Conservation (phyloP, 495 filamentous ascomycete genomes). For the Podospora pseudoanserina region DNA sequence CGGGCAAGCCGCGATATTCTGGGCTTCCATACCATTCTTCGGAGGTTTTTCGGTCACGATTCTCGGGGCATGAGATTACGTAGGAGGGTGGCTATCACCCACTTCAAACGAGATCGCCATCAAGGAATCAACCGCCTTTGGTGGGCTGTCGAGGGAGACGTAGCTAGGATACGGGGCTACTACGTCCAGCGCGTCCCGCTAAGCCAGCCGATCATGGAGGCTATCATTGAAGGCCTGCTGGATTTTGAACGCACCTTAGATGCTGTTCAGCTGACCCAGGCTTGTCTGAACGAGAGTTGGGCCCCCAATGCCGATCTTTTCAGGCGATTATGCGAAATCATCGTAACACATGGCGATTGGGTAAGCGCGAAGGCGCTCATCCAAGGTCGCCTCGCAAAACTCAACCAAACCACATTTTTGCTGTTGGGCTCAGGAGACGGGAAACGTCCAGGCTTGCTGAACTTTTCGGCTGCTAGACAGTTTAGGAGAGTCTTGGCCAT, state of each 20-base stretch:
- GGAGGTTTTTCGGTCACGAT: conserved; percentile 36
- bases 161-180: conserved; percentile 12
- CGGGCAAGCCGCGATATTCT: conserved; percentile 35
- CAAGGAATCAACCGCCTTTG: neutral
- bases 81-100: conserved; percentile 12
- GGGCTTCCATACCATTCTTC: conserved; percentile 40
- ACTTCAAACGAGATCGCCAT: conserved; percentile 7
- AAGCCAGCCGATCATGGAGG: conserved; percentile 28
- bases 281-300: conserved; percentile 31
- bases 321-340: conserved; percentile 33
- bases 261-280: conserved; percentile 35
- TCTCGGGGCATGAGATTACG: conserved; percentile 23
- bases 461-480: neutral
- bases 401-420: conserved; percentile 16
- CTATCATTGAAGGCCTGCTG: conserved; percentile 38
- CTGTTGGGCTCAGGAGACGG: neutral
- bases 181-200: conserved; percentile 31
- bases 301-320: conserved; percentile 26
- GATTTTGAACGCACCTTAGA: conserved; percentile 34
- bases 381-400: conserved; percentile 28
- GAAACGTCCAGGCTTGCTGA: neutral
- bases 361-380: conserved; percentile 28
- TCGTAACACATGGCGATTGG: conserved; percentile 28
- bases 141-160: conserved; percentile 23
- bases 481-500: neutral